Evolutionary conservation across 1,284 basidiomycete species (phyloP), one percentile per base, ranked within the genome.

Genomic region (Blastosporella zonata): DNA sequence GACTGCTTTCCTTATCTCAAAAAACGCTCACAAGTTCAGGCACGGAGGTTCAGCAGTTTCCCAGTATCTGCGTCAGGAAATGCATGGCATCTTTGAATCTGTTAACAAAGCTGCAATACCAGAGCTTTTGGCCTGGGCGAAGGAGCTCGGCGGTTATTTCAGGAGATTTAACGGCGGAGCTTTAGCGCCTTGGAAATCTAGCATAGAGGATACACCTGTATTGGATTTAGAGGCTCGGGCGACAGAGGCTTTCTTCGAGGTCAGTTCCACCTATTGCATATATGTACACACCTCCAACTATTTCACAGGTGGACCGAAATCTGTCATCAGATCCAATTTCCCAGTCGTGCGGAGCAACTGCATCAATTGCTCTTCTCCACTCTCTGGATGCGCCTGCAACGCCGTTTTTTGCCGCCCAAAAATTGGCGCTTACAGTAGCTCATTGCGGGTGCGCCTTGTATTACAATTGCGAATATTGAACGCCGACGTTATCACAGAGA

Each of bases 341-440:
- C 1, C 80, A 81, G 60, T 68, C 72, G 40, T 87, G 82, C 52
- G 96, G 96, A 2, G 93, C 93, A 15, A 97, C 95, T 1, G 93
- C 93, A 1, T 95, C 92, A 0, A 81, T 97, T 1, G 90, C 85
- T 0, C 75, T 98, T 35, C 71, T 98, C 13, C 94, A 98, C 58
- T 89, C 91, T 29, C 73, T 98, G 9, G 82, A 90, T 59, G 76
- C 81, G 8, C 84, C 84, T 3, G 74, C 83, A 21, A 71, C 74
- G 2, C 87, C 92, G 0, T 95, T 93, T 69, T 95, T 90, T 64
- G 73, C 83, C 8, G 79, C 92, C 1, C 61, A 84, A 50, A 76
- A 70, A 54, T 61, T 94, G 18, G 79, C 82, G 6, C 67, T 95
- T 44, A 95, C 92, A 0, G 82, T 97, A n/a, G 93, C 91, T 5